Percentiles rank a stretch among this genome's conserved stretches.
Evolutionary conservation across 306 rosid species (phyloP).

Genomic region (Begonia loranthoides): DNA sequence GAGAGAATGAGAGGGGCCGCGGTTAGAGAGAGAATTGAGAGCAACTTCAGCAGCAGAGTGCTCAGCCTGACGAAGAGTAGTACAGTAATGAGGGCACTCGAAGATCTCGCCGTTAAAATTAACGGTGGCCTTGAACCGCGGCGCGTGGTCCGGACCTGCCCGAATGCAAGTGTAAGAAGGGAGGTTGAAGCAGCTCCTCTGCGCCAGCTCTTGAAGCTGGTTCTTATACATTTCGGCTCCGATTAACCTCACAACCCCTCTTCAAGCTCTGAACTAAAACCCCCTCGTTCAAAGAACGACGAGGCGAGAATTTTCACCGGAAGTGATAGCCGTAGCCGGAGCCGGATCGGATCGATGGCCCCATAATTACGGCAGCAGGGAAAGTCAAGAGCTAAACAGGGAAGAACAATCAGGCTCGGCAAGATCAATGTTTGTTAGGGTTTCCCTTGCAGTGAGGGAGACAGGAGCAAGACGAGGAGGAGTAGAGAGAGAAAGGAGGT

Average conservation of each 20-base stretch:
- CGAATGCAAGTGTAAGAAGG: constrained; percentile 95
- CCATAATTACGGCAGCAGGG: neutral
- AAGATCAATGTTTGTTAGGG: neutral
- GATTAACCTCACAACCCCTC: neutral
- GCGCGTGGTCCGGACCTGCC: constrained; percentile 99
- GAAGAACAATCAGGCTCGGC: neutral
- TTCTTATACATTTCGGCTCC: constrained; percentile 87
- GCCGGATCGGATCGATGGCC: neutral
- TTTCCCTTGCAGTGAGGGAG: neutral
- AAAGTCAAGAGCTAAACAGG: neutral
- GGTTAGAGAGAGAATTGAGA: constrained; percentile 81
- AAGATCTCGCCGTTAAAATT: constrained; percentile 97
- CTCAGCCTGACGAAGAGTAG: constrained; percentile 97
- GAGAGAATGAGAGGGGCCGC: constrained; percentile 96
- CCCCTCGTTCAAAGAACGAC: neutral
- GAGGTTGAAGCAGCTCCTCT: constrained; percentile 96
- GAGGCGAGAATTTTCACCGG: neutral
- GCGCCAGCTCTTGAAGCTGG: constrained; percentile 99
- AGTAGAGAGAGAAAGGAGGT: constrained; percentile 6
- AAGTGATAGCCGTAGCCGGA: neutral
- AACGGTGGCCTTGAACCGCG: constrained; percentile 91
- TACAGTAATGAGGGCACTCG: constrained; percentile 88
- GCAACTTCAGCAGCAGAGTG: constrained; percentile 99
- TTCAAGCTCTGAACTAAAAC: neutral
- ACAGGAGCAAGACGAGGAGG: neutral